Evolutionary conservation across 371 early-diverging fungal species (phyloP).

Genomic region (Saksenaea vasiformis): DNA sequence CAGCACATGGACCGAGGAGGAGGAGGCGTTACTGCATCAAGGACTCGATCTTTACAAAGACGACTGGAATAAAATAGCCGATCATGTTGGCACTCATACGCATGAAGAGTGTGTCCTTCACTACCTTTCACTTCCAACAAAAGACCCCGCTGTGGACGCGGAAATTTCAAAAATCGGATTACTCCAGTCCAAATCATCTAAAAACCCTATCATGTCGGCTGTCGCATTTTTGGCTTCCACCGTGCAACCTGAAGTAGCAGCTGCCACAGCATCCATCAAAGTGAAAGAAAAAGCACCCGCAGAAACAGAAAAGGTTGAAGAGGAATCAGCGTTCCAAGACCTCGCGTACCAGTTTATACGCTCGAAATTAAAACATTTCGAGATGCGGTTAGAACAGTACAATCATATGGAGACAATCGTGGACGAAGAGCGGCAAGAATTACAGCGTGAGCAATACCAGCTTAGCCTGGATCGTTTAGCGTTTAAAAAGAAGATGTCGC

Average conservation of each 20-base stretch:
- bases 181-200: conserved; percentile 63
- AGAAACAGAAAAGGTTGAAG: conserved; percentile 14
- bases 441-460: conserved; percentile 83
- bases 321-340: background rate
- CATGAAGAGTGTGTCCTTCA: conserved; percentile 50
- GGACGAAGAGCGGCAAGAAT: conserved; percentile 70
- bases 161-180: conserved; percentile 44
- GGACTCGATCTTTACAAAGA: conserved; percentile 33
- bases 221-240: conserved; percentile 95
- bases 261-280: conserved; percentile 65
- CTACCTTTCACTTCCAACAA: conserved; percentile 36
- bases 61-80: conserved; percentile 44
- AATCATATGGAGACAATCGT: conserved; percentile 77
- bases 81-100: conserved; percentile 43
- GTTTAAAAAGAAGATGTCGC: conserved; percentile 50
- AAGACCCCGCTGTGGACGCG: conserved; percentile 72
- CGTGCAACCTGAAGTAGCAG: conserved; percentile 91
- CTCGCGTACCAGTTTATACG: conserved; percentile 68
- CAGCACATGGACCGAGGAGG: conserved; percentile 44
- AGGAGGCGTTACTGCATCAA: conserved; percentile 31
- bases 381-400: conserved; percentile 82
- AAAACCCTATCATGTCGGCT: conserved; percentile 95
- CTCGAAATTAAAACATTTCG: conserved; percentile 74
- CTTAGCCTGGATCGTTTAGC: conserved; percentile 73
- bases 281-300: background rate